Conservation (phyloP, 805 yeast genomes). For the Wickerhamiella nectarea region DNA sequence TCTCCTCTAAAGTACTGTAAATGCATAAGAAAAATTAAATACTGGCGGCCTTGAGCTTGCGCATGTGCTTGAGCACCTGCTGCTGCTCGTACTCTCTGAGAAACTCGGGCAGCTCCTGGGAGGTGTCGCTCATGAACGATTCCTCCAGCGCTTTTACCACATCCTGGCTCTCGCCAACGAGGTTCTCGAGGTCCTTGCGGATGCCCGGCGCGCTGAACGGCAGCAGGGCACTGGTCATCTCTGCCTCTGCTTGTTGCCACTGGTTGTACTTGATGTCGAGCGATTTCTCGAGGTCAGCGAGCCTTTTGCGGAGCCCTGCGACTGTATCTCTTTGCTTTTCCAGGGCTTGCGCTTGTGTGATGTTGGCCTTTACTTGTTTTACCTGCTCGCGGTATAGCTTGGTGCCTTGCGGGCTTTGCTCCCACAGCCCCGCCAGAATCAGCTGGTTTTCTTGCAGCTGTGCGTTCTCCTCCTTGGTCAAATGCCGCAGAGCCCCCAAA, state of each 20-base stretch:
- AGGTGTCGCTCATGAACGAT: constrained; percentile 12
- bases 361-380: constrained; percentile 21
- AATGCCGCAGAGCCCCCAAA: not conserved
- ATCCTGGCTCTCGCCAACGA: constrained; percentile 26
- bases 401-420: constrained; percentile 17
- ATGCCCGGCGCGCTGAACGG: constrained; percentile 30
- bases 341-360: constrained; percentile 15
- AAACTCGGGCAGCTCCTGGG: constrained; percentile 25
- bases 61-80: constrained; percentile 21
- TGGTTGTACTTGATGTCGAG: not conserved
- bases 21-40: not conserved
- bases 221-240: constrained; percentile 26
- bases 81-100: constrained; percentile 31
- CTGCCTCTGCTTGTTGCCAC: constrained; percentile 14
- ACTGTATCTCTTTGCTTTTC: not conserved
- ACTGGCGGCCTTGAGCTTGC: constrained; percentile 1
- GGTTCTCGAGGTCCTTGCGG: constrained; percentile 22
- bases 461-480: not conserved
- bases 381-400: constrained; percentile 19
- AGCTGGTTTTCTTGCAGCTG: not conserved
- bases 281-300: constrained; percentile 20
- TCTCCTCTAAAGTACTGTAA: not conserved
- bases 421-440: constrained; percentile 14
- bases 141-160: constrained; percentile 7
- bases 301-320: constrained; percentile 20